These are phyloP conservation scores for Dispira simplex DNA, from an alignment of 192 early-diverging fungal species.

Conservation along the genomic window DNA sequence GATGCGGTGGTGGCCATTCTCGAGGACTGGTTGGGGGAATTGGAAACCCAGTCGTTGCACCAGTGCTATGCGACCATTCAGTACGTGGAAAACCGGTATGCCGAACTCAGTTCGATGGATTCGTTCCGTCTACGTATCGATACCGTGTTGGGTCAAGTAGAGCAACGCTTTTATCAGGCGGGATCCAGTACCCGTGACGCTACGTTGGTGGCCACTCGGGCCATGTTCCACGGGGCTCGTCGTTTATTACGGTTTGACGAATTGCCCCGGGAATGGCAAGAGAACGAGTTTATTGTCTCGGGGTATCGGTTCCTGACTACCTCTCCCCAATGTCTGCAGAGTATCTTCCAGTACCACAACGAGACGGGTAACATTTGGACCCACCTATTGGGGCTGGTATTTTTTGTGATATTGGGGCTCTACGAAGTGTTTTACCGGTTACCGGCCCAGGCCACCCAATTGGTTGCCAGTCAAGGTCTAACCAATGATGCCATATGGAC, in stretches of 20 bases:
- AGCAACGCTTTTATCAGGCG: not conserved
- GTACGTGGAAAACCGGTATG: conserved; percentile 1
- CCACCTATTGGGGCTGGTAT: conserved; percentile 40
- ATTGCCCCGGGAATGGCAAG: conserved; percentile 42
- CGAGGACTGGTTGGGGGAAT: conserved; percentile 6
- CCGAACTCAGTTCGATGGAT: not conserved
- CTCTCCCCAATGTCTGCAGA: conserved; percentile 31
- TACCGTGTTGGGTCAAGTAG: not conserved
- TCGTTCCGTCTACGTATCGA: conserved; percentile 1
- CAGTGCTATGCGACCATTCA: conserved; percentile 4
- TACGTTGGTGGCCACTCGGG: not conserved
- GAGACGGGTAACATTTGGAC: conserved; percentile 56
- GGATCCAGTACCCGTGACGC: conserved; percentile 2
- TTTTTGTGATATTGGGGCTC: conserved; percentile 36
- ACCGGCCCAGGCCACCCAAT: not conserved
- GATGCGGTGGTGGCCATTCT: conserved; percentile 5
- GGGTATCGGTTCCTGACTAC: conserved; percentile 38
- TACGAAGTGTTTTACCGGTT: conserved; percentile 26
- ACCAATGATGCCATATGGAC: conserved; percentile 15
- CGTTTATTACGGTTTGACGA: conserved; percentile 38
- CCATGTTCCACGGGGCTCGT: conserved; percentile 25
- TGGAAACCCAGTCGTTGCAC: conserved; percentile 7
- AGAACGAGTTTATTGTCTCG: conserved; percentile 34
- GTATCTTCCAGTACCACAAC: conserved; percentile 49
- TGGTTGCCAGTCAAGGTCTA: conserved; percentile 10